Base-by-base conservation (phyloP, 2,329 filamentous ascomycete species). In the Mariannaea sp. region DNA sequence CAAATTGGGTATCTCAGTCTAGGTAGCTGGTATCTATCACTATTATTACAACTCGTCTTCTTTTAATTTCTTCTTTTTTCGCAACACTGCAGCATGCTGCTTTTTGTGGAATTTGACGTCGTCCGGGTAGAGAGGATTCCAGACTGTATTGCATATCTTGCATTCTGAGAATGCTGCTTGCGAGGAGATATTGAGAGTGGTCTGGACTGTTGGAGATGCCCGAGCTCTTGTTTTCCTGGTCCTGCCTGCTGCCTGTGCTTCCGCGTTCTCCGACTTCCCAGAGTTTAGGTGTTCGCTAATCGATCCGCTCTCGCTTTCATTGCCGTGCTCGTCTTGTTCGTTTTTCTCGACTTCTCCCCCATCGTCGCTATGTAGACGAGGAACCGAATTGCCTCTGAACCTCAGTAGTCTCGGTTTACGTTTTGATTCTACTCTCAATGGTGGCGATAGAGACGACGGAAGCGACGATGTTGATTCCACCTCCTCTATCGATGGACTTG, bases 81-180 rank as follows among this genome's bases (percentile, higher is more conserved):
- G 58, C 10, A 71, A 22, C 39, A 73, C 64, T 3, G 67, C 65
- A 7, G 71, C 70, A 48, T 77, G 75, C 27, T 71, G 68, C 50
- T 73, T 75, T 2, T 66, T 62, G 49, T 77, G 75, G 13, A 69
- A 75, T 51, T 73, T 77, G 13, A 76, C 75, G 49, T 77, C 75
- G 22, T 72, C 72, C 3, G 75, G 74, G 48, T 72, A 73, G 5
- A 76, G 58, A 0, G 75, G 75, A 44, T 77, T 77, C 68, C 73
- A 77, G 7, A 77, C 71, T 1, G 69, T 76, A 45, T 76, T 66
- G 56, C 75, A 78, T 3, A 70, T 52, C 43, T 68, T 74, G 56
- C 75, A 78, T 48, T 78, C 75, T 2, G 73, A 70, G 53, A 77
- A 77, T 1, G 74, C 64, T 3, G 74, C 71, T 20, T 72, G 68